Base-by-base conservation (phyloP, 2,329 filamentous ascomycete genomes). In the Rachicladosporium sp. region DNA sequence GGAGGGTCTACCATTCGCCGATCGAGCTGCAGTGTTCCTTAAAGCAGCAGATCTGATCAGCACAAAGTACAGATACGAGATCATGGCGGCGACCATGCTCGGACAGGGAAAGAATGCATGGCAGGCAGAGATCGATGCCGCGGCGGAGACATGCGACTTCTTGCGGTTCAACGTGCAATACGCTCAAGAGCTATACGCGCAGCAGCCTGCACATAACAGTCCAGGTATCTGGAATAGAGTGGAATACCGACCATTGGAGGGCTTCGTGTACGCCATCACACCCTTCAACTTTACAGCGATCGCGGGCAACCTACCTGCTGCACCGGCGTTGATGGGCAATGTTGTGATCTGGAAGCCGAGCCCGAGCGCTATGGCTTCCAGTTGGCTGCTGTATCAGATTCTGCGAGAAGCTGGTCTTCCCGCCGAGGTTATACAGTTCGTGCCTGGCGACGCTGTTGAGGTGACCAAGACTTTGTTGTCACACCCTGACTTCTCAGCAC, bases 271-370 rank as follows among this genome's bases (percentile, higher is more conserved):
- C 60, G 89, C 88, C 29, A 78, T 95, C 52, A 85, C 80, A 43
- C 88, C 88, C 33, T 96, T 95, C 74, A 96, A 96, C 70, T 96
- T 96, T 66, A 95, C 88, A 13, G 88, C 88, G 46, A 93, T 96
- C 52, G 87, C 79, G 8, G 89, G 81, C 41, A 95, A 94, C 65
- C 70, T 96, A 32, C 76, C 82, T 10, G 81, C 77, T 35, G 80
- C 84, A 1, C 87, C 89, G 10, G 87, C 86, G 1, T 67, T 95
- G 40, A 79, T 95, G 70, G 88, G 88, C 43, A 96, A 96, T 61
- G 89, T 95, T 2, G 86, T 94, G 4, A 67, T 96, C 35, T 96
- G 88, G 88, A 96, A 96, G 71, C 88, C 88, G n/a, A 91, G 84
- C 10, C 85, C 89, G 50, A 80, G 71, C 10, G 84, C 88, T 30